Percentiles rank a stretch among this genome's conserved stretches.
These are phyloP conservation scores for Solanum hybrid DNA, from an alignment of 305 asterid genomes.

Conservation along the genomic window DNA sequence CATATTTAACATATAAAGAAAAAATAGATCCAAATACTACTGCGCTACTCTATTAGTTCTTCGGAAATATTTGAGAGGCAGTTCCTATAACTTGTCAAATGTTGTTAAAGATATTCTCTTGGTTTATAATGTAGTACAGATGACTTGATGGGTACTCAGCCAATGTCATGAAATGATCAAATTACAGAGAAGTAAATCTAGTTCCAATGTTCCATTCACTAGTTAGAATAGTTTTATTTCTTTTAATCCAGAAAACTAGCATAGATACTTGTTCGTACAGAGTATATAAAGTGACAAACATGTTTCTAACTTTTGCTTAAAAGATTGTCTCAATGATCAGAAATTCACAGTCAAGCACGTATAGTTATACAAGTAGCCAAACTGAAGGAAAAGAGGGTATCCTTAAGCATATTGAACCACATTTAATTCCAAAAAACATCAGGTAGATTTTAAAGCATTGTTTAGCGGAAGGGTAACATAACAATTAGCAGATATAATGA, in stretches of 20 bases:
- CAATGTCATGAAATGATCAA: neutral
- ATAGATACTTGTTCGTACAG: neutral
- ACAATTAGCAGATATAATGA: neutral
- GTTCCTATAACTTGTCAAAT: neutral
- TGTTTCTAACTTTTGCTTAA: neutral
- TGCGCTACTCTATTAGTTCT: neutral
- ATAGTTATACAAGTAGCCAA: neutral
- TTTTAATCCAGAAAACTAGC: neutral
- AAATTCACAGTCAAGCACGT: neutral
- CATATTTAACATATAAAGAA: neutral
- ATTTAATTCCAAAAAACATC: neutral
- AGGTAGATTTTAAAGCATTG: neutral
- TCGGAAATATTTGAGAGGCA: neutral
- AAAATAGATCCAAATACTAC: neutral
- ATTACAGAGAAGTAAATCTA: neutral
- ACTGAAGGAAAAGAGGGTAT: neutral
- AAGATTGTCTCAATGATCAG: neutral
- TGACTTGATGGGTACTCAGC: neutral
- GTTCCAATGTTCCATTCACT: no score
- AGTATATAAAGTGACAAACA: neutral
- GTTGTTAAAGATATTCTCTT: neutral
- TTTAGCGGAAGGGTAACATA: neutral
- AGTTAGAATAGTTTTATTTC: neutral
- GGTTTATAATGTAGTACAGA: neutral
- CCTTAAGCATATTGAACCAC: neutral